Evolutionary conservation across 1,139 yeast species (phyloP).

Genomic region (Spathaspora sp.): DNA sequence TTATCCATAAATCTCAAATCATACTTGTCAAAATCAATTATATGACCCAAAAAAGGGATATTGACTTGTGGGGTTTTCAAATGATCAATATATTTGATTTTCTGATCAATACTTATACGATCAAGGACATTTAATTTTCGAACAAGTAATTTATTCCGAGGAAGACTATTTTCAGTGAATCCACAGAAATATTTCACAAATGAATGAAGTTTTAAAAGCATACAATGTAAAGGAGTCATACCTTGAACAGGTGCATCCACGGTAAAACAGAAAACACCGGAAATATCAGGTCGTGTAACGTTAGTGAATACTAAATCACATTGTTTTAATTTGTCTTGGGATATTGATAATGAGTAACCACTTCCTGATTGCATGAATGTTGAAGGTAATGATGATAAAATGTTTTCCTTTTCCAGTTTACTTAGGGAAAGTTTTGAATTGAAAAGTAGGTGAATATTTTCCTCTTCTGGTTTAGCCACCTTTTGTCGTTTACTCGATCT

Average conservation of each 20-base stretch:
- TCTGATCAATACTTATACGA: constrained; percentile 12
- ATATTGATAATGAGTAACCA: constrained; percentile 7
- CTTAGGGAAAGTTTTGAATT: not conserved
- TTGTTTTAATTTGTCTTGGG: constrained; percentile 1
- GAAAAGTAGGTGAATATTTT: constrained; percentile 5
- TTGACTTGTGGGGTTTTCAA: constrained; percentile 4
- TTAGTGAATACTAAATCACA: constrained; percentile 12
- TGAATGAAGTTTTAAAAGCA: constrained; percentile 14
- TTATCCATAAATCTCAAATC: constrained; percentile 33
- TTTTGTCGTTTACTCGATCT: not conserved
- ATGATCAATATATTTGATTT: constrained; percentile 6
- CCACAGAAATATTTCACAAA: constrained; percentile 18
- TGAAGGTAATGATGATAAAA: constrained; percentile 20
- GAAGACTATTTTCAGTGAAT: constrained; percentile 10
- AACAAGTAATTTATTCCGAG: constrained; percentile 11
- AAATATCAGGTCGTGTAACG: constrained; percentile 6
- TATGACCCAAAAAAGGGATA: constrained; percentile 25
- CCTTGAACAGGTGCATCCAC: constrained; percentile 5
- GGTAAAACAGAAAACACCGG: constrained; percentile 10
- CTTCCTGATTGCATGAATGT: constrained; percentile 18
- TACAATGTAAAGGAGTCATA: constrained; percentile 8
- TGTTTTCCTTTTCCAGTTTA: constrained; percentile 17
- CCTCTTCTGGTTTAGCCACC: constrained; percentile 2
- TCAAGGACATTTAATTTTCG: constrained; percentile 16
- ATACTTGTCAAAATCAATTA: constrained; percentile 35